Evolutionary conservation across 306 rosid genomes (phyloP).

Genomic region (Trifolium repens): DNA sequence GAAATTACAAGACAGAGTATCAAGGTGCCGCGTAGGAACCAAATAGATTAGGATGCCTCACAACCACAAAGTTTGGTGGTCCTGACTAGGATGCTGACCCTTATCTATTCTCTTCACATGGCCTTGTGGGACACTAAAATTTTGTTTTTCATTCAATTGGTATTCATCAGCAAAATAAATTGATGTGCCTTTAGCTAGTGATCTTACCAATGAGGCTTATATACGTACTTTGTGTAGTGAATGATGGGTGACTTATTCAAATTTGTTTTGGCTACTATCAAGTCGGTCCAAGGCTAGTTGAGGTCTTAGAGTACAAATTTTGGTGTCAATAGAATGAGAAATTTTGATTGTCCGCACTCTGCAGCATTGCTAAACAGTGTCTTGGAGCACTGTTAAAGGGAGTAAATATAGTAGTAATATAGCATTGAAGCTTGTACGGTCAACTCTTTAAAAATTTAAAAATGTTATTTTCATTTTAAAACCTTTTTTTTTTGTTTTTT

Average conservation of each 20-base stretch:
- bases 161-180: constrained; percentile 25
- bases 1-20: constrained; percentile 9
- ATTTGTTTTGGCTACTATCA: constrained; percentile 34
- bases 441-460: too few species aligned
- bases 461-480: too few species aligned
- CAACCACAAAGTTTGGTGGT: constrained; percentile 47
- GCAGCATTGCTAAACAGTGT: too few species aligned
- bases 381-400: too few species aligned
- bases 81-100: constrained; percentile 35
- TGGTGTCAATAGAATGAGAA: too few species aligned
- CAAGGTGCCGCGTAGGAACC: constrained; percentile 25
- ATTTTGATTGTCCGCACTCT: too few species aligned
- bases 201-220: neutral
- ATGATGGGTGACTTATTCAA: constrained; percentile 16
- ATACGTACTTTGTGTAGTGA: constrained; percentile 1
- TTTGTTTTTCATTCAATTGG: constrained; percentile 10
- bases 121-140: constrained; percentile 23
- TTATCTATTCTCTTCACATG: constrained; percentile 43
- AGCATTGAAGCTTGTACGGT: too few species aligned
- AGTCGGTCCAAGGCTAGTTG: neutral
- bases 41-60: constrained; percentile 45
- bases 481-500: too few species aligned
- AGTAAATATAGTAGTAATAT: too few species aligned
- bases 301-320: neutral
- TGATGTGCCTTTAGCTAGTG: constrained; percentile 20